phyloP scores from a whole-genome alignment of 768 basidiomycete genomes.

The Floccularia luteovirens region DNA sequence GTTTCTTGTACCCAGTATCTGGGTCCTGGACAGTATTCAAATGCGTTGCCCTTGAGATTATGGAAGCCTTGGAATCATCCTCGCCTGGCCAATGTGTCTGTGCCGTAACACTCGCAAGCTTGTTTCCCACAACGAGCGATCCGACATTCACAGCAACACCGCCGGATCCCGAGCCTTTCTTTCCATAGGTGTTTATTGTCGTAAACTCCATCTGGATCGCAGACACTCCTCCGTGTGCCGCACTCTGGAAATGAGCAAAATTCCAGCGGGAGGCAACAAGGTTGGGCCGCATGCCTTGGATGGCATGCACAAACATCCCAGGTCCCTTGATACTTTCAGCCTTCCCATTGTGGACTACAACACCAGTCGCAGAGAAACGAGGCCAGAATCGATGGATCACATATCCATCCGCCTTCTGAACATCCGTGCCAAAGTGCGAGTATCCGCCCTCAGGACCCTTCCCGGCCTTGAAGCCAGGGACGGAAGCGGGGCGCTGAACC shows the following conservation, averaged over 20 bases:
- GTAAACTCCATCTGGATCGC: slow-evolving; percentile 96
- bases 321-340: slow-evolving; percentile 49
- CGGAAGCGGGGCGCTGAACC: slow-evolving; percentile 56
- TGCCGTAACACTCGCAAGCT: slow-evolving; percentile 69
- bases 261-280: slow-evolving; percentile 92
- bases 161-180: slow-evolving; percentile 73
- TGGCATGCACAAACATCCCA: slow-evolving; percentile 91
- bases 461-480: slow-evolving; percentile 89
- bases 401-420: slow-evolving; percentile 68
- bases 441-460: slow-evolving; percentile 82
- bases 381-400: slow-evolving; percentile 94
- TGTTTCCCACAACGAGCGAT: slow-evolving; percentile 72
- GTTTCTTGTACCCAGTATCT: slow-evolving; percentile 78
- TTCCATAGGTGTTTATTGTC: slow-evolving; percentile 74
- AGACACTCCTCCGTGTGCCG: slow-evolving; percentile 63
- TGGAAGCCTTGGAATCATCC: slow-evolving; percentile 30
- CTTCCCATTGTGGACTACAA: slow-evolving; percentile 58
- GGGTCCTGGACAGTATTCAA: slow-evolving; percentile 52
- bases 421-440: slow-evolving; percentile 78
- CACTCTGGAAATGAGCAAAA: slow-evolving; percentile 86
- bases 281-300: slow-evolving; percentile 97
- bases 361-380: slow-evolving; percentile 51
- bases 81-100: slow-evolving; percentile 75
- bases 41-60: slow-evolving; percentile 65
- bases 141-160: slow-evolving; percentile 84